These are phyloP conservation scores for Exophiala oligosperma DNA, from an alignment of 2,329 filamentous ascomycete species.

Conservation along the genomic window DNA sequence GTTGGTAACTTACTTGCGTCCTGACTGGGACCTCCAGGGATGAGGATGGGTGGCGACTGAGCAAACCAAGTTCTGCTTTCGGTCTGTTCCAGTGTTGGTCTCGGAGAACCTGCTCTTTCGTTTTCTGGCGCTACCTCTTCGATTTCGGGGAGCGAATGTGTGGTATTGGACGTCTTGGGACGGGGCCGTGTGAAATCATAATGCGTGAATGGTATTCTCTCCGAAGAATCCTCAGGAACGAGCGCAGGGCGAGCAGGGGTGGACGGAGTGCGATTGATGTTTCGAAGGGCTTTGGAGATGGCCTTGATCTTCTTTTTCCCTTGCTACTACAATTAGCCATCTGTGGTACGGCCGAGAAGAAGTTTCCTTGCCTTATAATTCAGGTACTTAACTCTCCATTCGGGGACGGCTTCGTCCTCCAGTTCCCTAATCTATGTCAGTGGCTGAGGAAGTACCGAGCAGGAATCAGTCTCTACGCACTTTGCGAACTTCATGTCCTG, in stretches of 20 bases:
- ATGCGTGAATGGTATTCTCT: conserved; percentile 27
- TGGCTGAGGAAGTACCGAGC: conserved; percentile 26
- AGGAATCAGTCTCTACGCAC: conserved; percentile 39
- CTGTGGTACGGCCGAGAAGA: not conserved
- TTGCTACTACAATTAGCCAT: conserved; percentile 40
- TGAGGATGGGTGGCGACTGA: conserved; percentile 38
- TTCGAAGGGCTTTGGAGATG: conserved; percentile 69
- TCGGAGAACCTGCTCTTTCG: conserved; percentile 13
- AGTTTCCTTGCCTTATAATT: conserved; percentile 70
- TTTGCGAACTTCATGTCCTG: conserved; percentile 62
- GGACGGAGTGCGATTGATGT: conserved; percentile 53
- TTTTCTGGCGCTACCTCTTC: conserved; percentile 20
- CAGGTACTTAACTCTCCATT: conserved; percentile 93
- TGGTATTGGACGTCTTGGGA: conserved; percentile 7
- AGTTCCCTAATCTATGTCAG: conserved; percentile 60
- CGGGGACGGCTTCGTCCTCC: conserved; percentile 83
- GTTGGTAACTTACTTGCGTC: not conserved
- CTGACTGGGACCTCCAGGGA: conserved; percentile 39
- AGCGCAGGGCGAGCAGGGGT: conserved; percentile 24
- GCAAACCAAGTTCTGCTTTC: conserved; percentile 30
- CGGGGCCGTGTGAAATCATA: conserved; percentile 27
- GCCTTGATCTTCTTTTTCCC: conserved; percentile 94
- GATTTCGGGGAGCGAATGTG: conserved; percentile 12
- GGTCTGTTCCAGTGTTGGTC: conserved; percentile 23
- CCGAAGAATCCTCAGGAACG: conserved; percentile 11